Evolutionary conservation across 176 grass and related monocot genomes (phyloP), one percentile per base, ranked within the genome.

Genomic region (Dactylis glomerata): DNA sequence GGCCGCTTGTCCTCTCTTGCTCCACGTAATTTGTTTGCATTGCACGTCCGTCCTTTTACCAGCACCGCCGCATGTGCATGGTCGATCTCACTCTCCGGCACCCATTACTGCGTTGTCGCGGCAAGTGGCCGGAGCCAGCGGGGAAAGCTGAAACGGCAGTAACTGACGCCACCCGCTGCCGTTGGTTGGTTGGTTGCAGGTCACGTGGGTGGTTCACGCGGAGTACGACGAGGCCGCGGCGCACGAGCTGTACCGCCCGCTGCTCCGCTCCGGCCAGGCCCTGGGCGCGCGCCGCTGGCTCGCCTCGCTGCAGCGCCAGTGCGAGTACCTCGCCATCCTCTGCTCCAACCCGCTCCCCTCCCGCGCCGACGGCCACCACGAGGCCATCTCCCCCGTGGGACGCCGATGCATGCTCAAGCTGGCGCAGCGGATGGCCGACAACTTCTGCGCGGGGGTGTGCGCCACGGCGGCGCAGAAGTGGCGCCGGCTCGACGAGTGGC

Each of bases 181-280:
- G 41, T 42, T 42, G 41, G 37, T 40, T 2, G 3, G 34, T 36
- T 36, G 34, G 3, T 36, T 49, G 15, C 80, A 94, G 92, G 87
- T 94, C 81, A 92, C 90, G 17, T 94, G 92, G 89, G 89, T 94
- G 67, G 85, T 87, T 77, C 92, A 94, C 82, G 78, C 92, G 5
- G 92, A 92, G 85, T 94, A 86, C 74, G 89, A 94, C 69, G 92
- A 94, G 81, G 8, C 77, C 12, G 84, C 52, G 68, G 89, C 85
- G 82, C 87, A 94, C 82, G 89, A 77, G 26, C 90, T 94, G 37
- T 94, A 92, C 85, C 89, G 85, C 1, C 89, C 82, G 54, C 75
- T 94, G 82, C 79, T 94, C 52, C 87, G 79, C 16, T 94, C 92
- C 78, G 92, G 92, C 50, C 81, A 85, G 78, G 92, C 92, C 7